phyloP scores from a whole-genome alignment of 140 eudicot species.

The Anethum foeniculum region DNA sequence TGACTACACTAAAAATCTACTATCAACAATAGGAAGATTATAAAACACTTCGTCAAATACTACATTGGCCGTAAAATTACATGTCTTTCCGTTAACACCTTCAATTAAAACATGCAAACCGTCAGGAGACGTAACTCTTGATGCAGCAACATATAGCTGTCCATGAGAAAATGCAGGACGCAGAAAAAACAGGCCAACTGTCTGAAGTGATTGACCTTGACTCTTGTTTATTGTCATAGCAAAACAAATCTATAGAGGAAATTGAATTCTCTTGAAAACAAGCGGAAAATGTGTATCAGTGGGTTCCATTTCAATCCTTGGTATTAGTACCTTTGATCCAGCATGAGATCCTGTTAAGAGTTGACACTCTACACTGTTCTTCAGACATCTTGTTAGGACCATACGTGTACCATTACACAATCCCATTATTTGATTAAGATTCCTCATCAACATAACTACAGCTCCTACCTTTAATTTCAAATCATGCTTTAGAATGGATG shows the following conservation, averaged over 20 bases:
- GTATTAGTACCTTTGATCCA: background rate
- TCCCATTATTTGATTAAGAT: background rate
- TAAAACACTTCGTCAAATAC: too few species aligned
- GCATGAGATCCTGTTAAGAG: background rate
- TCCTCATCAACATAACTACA: background rate
- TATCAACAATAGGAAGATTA: too few species aligned
- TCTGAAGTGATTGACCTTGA: background rate
- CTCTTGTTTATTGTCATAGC: background rate
- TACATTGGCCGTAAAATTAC: too few species aligned
- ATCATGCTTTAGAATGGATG: background rate
- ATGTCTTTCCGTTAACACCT: too few species aligned
- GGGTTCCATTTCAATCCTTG: background rate
- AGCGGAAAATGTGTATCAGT: background rate
- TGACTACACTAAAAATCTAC: too few species aligned
- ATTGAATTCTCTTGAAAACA: background rate
- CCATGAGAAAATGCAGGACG: too few species aligned
- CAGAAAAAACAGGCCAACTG: too few species aligned
- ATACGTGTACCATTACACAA: background rate
- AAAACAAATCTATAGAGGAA: background rate
- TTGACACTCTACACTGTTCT: background rate
- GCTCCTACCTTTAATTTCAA: background rate
- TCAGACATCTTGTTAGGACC: background rate
- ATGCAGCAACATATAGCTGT: too few species aligned
- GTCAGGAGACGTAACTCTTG: too few species aligned
- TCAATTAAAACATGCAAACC: too few species aligned